Evolutionary conservation across 768 basidiomycete genomes (phyloP), one percentile per base, ranked within the genome.

Genomic region (Vararia minispora): DNA sequence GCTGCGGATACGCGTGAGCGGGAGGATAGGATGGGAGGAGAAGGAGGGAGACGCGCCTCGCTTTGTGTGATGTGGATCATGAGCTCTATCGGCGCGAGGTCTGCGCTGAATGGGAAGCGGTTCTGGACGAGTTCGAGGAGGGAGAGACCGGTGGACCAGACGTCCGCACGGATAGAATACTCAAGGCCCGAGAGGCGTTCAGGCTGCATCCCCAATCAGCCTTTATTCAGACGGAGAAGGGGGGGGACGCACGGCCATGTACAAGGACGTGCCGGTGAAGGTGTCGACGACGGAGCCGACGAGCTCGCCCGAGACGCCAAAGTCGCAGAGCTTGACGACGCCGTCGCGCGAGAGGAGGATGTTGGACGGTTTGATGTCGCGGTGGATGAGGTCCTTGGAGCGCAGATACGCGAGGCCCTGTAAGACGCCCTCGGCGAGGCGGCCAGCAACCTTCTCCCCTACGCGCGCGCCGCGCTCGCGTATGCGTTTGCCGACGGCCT

Each of bases 121-220:
- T 94, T 95, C 53, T 87, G 76, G 5, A 92, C 85, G 17, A 99
- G 74, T 61, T 98, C 95, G 49, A 98, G 71, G 24, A 99, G 69
- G 0, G 91, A 86, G 31, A 99, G 82, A 17, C 94, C 95, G 11
- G 90, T 83, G 1, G 92, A 97, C 95, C 95, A 99, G 17, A 99
- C 92, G 56, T 99, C 92, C 26, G 92, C 88, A 41, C 88, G 79
- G 52, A 95, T 94, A 23, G 87, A 87, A 57, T 95, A 99, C 47
- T 83, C 77, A 39, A 81, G 73, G 5, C 94, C 94, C 50, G 78
- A 80, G 44, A 98, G 92, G 45, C 94, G 81, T 60, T 97, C 94
- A 34, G 94, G 94, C 86, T 90, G 47, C 37, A 46, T 26, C 42
- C 42, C 42, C 29, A 33, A 37, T 37, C 32, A 43, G 29, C 40